phyloP scores from a whole-genome alignment of 306 rosid species.

The Psophocarpus tetragonolobus region DNA sequence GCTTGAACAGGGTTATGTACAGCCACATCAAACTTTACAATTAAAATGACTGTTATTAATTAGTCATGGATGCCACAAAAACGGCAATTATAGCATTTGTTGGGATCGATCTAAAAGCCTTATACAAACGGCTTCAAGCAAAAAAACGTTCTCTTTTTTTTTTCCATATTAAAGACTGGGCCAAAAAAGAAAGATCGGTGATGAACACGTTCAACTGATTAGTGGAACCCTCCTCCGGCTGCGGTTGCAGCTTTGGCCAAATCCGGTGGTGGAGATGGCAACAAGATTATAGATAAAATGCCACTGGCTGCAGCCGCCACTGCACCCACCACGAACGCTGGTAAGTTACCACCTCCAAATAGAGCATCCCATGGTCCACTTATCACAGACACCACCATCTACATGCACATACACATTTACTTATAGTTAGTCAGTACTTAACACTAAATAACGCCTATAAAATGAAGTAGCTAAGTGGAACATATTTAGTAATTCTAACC shows the following conservation, averaged over 20 bases:
- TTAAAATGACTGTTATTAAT: conserved; percentile 41
- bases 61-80: conserved; percentile 45
- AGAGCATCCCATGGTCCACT: conserved; percentile 78
- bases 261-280: conserved; percentile 73
- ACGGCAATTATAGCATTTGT: conserved; percentile 42
- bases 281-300: conserved; percentile 54
- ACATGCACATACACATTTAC: neutral
- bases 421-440: neutral
- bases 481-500: conserved; percentile 35
- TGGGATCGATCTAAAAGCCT: conserved; percentile 30
- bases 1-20: conserved; percentile 37
- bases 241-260: conserved; percentile 35
- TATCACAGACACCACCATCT: conserved; percentile 72
- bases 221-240: conserved; percentile 45
- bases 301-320: conserved; percentile 65
- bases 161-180: neutral
- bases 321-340: conserved; percentile 81
- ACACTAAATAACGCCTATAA: neutral
- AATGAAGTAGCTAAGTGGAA: neutral
- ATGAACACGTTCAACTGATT: conserved; percentile 3
- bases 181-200: conserved; percentile 1
- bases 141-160: conserved; percentile 17
- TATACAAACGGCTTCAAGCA: conserved; percentile 39
- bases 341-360: conserved; percentile 87
- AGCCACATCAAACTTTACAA: conserved; percentile 49